A percentile compares a stretch with the other conserved stretches of the same genome.
These are phyloP conservation scores for Phytophthora parvispora DNA, from an alignment of 352 stramenopile genomes.

Conservation along the genomic window DNA sequence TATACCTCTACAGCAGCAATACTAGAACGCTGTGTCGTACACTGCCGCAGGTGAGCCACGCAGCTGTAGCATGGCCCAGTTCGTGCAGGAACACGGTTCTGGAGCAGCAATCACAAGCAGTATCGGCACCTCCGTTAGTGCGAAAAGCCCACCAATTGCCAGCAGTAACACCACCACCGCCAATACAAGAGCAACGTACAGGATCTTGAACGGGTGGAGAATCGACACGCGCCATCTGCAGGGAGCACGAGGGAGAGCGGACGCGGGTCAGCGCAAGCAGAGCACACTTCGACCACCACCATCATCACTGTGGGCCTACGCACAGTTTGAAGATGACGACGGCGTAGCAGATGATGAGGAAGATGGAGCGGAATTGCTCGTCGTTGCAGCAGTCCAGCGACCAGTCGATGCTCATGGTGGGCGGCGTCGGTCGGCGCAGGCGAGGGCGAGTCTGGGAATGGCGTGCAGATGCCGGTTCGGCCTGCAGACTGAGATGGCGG, in stretches of 20 bases:
- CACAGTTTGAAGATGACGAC: constrained; percentile 91
- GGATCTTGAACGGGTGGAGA: constrained; percentile 91
- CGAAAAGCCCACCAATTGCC: neutral
- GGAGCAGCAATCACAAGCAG: constrained; percentile 14
- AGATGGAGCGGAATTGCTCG: constrained; percentile 88
- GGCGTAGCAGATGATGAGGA: constrained; percentile 89
- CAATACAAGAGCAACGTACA: constrained; percentile 63
- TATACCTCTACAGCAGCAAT: neutral
- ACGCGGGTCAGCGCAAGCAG: constrained; percentile 1
- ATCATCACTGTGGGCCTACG: neutral
- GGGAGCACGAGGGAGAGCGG: neutral
- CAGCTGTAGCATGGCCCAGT: constrained; percentile 83
- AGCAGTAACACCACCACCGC: too few relatives aligned
- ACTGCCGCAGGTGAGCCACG: constrained; percentile 88
- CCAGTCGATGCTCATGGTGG: constrained; percentile 55
- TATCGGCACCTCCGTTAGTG: neutral
- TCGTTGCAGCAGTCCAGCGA: constrained; percentile 91
- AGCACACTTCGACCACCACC: neutral
- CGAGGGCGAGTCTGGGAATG: constrained; percentile 28
- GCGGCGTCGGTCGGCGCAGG: neutral
- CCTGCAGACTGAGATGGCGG: constrained; percentile 3
- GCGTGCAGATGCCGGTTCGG: neutral
- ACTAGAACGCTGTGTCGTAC: constrained; percentile 28
- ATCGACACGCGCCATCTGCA: constrained; percentile 88
- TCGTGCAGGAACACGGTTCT: constrained; percentile 92